These are phyloP conservation scores for Fusarium xylarioides DNA, from an alignment of 2,329 filamentous ascomycete species.

Conservation along the genomic window DNA sequence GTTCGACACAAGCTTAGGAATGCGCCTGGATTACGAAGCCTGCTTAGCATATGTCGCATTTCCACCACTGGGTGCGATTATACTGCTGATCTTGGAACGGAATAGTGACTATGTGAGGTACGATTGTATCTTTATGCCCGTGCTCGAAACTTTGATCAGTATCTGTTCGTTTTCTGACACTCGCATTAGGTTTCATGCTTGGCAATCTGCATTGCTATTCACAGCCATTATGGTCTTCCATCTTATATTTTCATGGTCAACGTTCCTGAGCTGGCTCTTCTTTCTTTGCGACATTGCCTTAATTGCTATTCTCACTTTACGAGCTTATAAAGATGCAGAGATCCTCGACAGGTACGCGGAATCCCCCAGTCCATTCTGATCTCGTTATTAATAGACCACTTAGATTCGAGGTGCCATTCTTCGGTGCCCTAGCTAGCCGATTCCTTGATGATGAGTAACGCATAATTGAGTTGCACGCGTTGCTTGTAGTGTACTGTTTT, in stretches of 20 bases:
- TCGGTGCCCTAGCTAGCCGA: slow-evolving; percentile 84
- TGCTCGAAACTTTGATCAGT: neutral
- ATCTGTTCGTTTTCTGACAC: slow-evolving; percentile 11
- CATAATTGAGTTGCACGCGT: neutral
- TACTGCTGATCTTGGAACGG: slow-evolving; percentile 86
- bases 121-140: slow-evolving; percentile 35
- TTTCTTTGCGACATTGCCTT: slow-evolving; percentile 78
- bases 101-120: slow-evolving; percentile 97
- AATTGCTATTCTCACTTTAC: slow-evolving; percentile 79
- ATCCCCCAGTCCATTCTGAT: neutral
- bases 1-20: slow-evolving; percentile 89
- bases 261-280: slow-evolving; percentile 83
- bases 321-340: slow-evolving; percentile 85
- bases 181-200: slow-evolving; percentile 84
- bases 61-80: slow-evolving; percentile 85
- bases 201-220: slow-evolving; percentile 90
- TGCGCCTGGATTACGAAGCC: slow-evolving; percentile 90
- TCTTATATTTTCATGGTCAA: slow-evolving; percentile 86
- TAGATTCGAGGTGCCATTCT: slow-evolving; percentile 86
- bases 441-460: slow-evolving; percentile 84
- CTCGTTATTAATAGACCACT: neutral
- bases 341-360: slow-evolving; percentile 65
- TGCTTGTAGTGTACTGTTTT: neutral
- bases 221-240: slow-evolving; percentile 79
- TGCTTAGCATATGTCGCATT: slow-evolving; percentile 86